Evolutionary conservation across 495 filamentous ascomycete species (phyloP).

Genomic region (Choiromyces venosus): DNA sequence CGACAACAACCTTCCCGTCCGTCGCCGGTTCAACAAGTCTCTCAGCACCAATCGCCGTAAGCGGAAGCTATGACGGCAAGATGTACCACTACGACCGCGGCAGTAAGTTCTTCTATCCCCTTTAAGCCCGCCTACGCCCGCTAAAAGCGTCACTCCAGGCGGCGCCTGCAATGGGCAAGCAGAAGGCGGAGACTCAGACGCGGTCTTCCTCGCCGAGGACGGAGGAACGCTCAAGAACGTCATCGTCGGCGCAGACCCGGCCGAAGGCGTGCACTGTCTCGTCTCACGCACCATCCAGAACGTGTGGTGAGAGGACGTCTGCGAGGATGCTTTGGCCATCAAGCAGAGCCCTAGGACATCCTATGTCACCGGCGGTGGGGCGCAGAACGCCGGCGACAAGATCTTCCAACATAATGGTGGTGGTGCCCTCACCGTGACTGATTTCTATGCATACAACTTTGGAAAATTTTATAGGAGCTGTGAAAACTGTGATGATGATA

Average conservation of each 20-base stretch:
- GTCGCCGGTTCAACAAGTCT: conserved; percentile 22
- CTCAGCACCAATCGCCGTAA: conserved; percentile 17
- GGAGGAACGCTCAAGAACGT: conserved; percentile 52
- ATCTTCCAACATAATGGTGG: conserved; percentile 60
- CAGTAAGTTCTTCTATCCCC: conserved; percentile 5
- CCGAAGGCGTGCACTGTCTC: conserved; percentile 53
- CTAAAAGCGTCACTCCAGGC: conserved; percentile 4
- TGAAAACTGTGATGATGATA: conserved; percentile 50
- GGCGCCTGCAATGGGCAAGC: conserved; percentile 45
- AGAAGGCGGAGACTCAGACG: conserved; percentile 50
- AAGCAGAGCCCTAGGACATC: conserved; percentile 39
- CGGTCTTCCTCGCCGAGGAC: conserved; percentile 51
- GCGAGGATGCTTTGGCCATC: conserved; percentile 50
- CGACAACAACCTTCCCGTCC: conserved; percentile 25
- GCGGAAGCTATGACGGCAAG: conserved; percentile 43
- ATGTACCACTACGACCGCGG: conserved; percentile 46
- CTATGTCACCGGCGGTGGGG: conserved; percentile 56
- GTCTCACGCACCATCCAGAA: conserved; percentile 45
- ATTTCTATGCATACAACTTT: conserved; percentile 51
- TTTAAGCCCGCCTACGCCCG: not conserved
- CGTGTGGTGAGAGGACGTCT: conserved; percentile 53
- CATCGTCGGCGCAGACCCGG: conserved; percentile 52
- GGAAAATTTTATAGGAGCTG: conserved; percentile 46
- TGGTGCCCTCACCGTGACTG: conserved; percentile 54
- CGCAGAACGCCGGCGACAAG: conserved; percentile 55